Evolutionary conservation across 331 rosid species (phyloP), one percentile per base, ranked within the genome.

Genomic region (Malus hybrid): DNA sequence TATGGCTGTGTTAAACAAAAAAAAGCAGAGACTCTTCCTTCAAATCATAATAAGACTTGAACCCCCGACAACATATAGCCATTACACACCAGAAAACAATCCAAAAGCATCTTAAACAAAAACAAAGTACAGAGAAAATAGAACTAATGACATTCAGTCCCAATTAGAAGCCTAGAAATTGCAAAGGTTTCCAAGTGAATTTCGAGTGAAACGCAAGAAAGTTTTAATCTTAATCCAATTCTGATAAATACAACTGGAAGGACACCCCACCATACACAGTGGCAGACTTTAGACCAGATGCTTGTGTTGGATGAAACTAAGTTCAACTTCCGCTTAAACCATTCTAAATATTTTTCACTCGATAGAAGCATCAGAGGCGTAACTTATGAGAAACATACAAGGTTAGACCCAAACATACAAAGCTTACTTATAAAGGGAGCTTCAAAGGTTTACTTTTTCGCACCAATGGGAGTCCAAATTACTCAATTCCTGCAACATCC

Each of bases 401-500:
- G 72, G 77, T 36, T 63, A 65, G 77, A 64, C 68, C 67, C 80
- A 79, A 46, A 63, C 76, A 55, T 52, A 65, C 77, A 55, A 31
- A 77, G 73, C 90, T 87, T 84, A 82, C 85, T 80, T 48, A 74
- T 79, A 63, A 69, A 79, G 12, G 77, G 71, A 79, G 83, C 82
- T 87, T 87, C 85, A 77, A 81, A 79, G 54, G 73, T 77, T 42
- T 82, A 79, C 80, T 70, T 77, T 81, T 69, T 73, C 7, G 69
- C 83, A 79, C 76, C 81, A 81, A 76, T 78, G 73, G 62, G 84
- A 81, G 77, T 71, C 88, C 83, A 79, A 74, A 68, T 65, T 66
- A 76, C 76, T 76, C 65, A 71, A 70, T 32, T 67, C 88, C 90
- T 76, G 86, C 85, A 84, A 84, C 83, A 87, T 75, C 73, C 83